Evolutionary conservation across 495 filamentous ascomycete species (phyloP).

Genomic region (Pseudomonodictys pantanalensis): DNA sequence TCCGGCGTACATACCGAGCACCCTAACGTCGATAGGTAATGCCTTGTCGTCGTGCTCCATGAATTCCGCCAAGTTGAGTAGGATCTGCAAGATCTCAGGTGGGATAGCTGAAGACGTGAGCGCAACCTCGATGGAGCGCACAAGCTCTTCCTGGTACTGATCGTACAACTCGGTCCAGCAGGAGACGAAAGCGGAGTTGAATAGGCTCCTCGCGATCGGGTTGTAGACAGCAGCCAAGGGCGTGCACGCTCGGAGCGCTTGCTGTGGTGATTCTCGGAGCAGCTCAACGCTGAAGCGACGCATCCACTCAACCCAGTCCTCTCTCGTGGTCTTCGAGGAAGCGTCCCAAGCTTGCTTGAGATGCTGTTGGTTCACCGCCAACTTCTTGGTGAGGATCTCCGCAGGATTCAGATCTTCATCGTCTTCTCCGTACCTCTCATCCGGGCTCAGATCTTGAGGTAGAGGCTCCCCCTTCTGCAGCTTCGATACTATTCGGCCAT

Average conservation of each 20-base stretch:
- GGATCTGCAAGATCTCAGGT: slow-evolving; percentile 87
- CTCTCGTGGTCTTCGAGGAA: slow-evolving; percentile 86
- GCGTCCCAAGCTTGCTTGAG: slow-evolving; percentile 97
- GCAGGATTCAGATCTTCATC: slow-evolving; percentile 72
- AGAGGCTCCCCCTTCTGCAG: slow-evolving; percentile 90
- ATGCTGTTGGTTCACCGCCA: slow-evolving; percentile 94
- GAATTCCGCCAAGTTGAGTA: slow-evolving; percentile 96
- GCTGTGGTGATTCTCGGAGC: slow-evolving; percentile 91
- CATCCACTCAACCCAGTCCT: slow-evolving; percentile 99
- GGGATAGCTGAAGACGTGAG: slow-evolving; percentile 90
- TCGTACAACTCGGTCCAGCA: slow-evolving; percentile 98
- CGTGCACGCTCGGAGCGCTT: slow-evolving; percentile 88
- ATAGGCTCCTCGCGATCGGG: slow-evolving; percentile 85
- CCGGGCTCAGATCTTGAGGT: slow-evolving; percentile 88
- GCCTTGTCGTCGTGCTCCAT: slow-evolving; percentile 99
- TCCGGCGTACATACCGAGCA: slow-evolving; percentile 84
- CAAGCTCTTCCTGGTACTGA: slow-evolving; percentile 90
- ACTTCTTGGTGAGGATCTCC: slow-evolving; percentile 86
- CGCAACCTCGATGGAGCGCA: slow-evolving; percentile 91
- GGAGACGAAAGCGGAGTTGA: slow-evolving; percentile 97
- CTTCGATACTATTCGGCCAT: slow-evolving; percentile 85
- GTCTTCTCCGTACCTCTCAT: slow-evolving; percentile 75
- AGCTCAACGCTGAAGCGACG: slow-evolving; percentile 92
- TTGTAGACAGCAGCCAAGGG: slow-evolving; percentile 86
- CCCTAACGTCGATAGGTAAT: slow-evolving; percentile 92